Evolutionary conservation across 2,329 filamentous ascomycete genomes (phyloP), one percentile per base, ranked within the genome.

Genomic region (Fusarium heterosporum): DNA sequence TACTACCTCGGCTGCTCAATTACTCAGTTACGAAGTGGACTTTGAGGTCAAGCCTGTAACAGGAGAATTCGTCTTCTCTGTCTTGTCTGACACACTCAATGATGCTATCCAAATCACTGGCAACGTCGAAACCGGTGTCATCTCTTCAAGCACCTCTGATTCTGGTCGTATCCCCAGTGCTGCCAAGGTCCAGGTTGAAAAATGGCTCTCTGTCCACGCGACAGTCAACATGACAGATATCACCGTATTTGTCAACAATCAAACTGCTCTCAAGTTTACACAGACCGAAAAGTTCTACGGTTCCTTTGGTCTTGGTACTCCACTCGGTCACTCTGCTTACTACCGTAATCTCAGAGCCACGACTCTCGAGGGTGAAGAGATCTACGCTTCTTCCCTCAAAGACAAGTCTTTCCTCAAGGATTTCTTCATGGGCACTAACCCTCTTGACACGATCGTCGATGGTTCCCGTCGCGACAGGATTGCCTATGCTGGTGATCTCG

Each of bases 91-190:
- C 2, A 59, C 52, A 0, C 8, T 59, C 2, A 59, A 59, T 4
- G 55, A 59, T 1, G 55, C 19, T 0, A 28, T 59, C 1, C 0
- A 40, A 0, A 46, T 57, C 1, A 41, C 55, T 1, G 36, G 52
- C 6, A 17, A 59, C 0, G 5, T 41, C 0, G 12, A 48, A 0
- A 30, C 10, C 7, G 41, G 55, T 1, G 12, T 8, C 0, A 26
- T 49, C 4, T 36, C 41, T 0, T n/a, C 41, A 0, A 49, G 29
- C 6, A 32, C 52, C 13, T 49, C 41, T 0, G 14, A 19, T 9
- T 30, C 41, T 0, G 52, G 41, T 0, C 3, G 1, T 0, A 41
- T 59, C 1, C 41, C 34, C 0, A 8, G 4, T 11, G 26, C 30
- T 32, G 30, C 49, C 3, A 17, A 49, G 0, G 7, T 2, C 4